Conservation (phyloP, 202 grass and related monocot genomes). For the Bolboschoenoplectus hybrid region DNA sequence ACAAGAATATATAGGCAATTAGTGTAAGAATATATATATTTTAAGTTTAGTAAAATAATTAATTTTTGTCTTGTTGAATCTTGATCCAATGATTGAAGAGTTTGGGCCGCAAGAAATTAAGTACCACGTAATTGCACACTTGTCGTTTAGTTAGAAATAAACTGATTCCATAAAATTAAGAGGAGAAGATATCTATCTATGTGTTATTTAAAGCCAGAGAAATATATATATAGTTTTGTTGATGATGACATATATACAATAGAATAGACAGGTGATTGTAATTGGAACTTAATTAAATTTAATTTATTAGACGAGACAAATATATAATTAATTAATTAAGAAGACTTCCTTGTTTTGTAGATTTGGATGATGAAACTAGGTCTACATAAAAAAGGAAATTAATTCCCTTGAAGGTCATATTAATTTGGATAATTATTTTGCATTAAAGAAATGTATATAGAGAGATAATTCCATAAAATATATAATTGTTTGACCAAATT, state of each 20-base stretch:
- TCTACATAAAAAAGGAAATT: too few relatives aligned
- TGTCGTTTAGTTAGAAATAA: background rate
- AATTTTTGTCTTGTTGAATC: background rate
- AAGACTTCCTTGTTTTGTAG: too few relatives aligned
- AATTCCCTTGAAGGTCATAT: too few relatives aligned
- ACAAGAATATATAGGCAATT: background rate
- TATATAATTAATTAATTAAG: too few relatives aligned
- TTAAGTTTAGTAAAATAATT: background rate
- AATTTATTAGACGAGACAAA: too few relatives aligned
- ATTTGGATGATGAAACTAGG: too few relatives aligned
- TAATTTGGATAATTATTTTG: too few relatives aligned
- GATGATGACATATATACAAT: background rate
- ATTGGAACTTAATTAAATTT: too few relatives aligned
- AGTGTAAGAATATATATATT: background rate
- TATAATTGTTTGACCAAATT: too few relatives aligned
- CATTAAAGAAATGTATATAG: too few relatives aligned
- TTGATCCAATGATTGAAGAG: slow-evolving; percentile 14
- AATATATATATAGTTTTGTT: background rate
- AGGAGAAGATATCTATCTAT: too few relatives aligned
- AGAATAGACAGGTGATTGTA: background rate
- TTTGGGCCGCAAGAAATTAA: slow-evolving; percentile 6
- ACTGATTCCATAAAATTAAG: background rate
- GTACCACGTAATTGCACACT: background rate
- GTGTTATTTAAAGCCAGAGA: background rate
- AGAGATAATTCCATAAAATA: too few relatives aligned